Conservation (phyloP, 2,329 filamentous ascomycete species). For the Neurospora crassa region DNA sequence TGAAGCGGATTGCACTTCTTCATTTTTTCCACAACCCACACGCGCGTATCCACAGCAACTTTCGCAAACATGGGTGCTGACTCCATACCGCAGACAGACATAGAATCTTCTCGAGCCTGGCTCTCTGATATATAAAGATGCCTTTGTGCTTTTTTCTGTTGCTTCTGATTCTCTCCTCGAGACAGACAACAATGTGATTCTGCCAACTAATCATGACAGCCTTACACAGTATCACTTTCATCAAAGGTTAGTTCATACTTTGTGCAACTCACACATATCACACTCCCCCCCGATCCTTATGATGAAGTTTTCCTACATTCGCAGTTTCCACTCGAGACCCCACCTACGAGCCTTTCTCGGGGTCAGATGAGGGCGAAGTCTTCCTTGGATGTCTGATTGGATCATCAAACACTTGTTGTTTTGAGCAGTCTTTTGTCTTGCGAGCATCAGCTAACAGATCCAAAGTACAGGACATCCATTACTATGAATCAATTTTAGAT, state of each 20-base stretch:
- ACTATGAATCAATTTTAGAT: not conserved
- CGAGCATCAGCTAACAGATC: constrained; percentile 14
- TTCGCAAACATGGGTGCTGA: constrained; percentile 9
- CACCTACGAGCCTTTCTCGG: constrained; percentile 51
- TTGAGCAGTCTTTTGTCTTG: constrained; percentile 2
- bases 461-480: not conserved
- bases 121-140: not conserved
- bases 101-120: constrained; percentile 4
- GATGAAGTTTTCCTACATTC: constrained; percentile 73
- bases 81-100: constrained; percentile 5
- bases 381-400: constrained; percentile 71
- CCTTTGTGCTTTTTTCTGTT: not conserved
- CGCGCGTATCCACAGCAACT: not conserved
- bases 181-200: constrained; percentile 1
- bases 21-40: not conserved
- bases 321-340: constrained; percentile 80
- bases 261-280: not conserved
- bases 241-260: constrained; percentile 1
- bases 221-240: constrained; percentile 22
- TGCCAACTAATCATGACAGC: not conserved
- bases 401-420: constrained; percentile 8
- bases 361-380: constrained; percentile 57
- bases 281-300: constrained; percentile 30
- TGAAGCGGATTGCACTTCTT: constrained; percentile 8
- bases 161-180: not conserved